These are phyloP conservation scores for Carex parvula DNA, from an alignment of 176 grass and related monocot genomes.

Conservation along the genomic window DNA sequence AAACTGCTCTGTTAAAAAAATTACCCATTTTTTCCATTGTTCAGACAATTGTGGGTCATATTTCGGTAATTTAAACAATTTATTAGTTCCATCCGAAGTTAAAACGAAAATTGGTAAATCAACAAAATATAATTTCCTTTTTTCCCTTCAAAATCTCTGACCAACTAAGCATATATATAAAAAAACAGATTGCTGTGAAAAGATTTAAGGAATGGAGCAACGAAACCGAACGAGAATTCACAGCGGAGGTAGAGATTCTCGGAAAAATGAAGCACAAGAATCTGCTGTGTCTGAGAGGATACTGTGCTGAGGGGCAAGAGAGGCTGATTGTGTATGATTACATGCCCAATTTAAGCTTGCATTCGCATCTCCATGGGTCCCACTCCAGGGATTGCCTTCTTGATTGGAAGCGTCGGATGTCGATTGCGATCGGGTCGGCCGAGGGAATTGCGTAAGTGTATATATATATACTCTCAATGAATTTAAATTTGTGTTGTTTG, in stretches of 20 bases:
- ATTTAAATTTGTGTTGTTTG: not conserved
- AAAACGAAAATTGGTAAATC: not conserved
- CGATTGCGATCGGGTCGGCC: slow-evolving; percentile 19
- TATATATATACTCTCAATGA: not conserved
- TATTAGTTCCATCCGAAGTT: not conserved
- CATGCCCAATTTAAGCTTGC: slow-evolving; percentile 27
- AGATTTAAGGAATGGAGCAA: slow-evolving; percentile 31
- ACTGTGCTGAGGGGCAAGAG: slow-evolving; percentile 33
- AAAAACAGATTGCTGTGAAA: slow-evolving; percentile 31
- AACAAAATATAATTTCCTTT: not conserved
- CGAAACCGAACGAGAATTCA: slow-evolving; percentile 17
- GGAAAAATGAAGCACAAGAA: slow-evolving; percentile 29
- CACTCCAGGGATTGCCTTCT: slow-evolving; percentile 26
- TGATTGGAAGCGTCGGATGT: slow-evolving; percentile 24
- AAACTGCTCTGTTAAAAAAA: no score
- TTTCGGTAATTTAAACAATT: not conserved
- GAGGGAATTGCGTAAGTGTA: slow-evolving; percentile 32
- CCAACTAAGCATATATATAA: not conserved
- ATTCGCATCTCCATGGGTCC: slow-evolving; percentile 29
- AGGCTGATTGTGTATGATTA: slow-evolving; percentile 33
- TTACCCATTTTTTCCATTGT: not conserved
- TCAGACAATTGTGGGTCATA: not conserved
- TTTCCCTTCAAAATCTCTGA: no score
- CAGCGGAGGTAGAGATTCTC: slow-evolving; percentile 17
- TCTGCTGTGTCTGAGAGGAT: slow-evolving; percentile 31